Percentiles rank a stretch among this genome's conserved stretches.
Evolutionary conservation across 208 protist species (phyloP).

Genomic region (Trypanosomatidae sp.): DNA sequence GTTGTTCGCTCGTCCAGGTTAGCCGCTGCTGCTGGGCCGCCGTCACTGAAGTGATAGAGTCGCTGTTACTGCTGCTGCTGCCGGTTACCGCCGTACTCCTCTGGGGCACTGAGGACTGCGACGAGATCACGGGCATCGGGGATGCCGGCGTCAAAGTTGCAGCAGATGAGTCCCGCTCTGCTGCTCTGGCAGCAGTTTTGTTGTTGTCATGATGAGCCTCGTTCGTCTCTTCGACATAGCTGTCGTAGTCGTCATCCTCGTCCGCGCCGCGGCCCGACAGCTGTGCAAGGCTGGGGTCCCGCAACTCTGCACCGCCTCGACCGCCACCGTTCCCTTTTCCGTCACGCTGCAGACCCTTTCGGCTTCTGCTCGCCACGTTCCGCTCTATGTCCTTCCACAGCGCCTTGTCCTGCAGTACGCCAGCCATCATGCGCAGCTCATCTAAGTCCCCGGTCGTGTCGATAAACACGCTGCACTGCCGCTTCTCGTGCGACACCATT

Average conservation of each 20-base stretch:
- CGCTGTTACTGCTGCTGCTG: not conserved
- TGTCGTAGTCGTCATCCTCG: slow-evolving; percentile 8
- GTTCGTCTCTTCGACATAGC: not conserved
- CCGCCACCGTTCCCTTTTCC: not conserved
- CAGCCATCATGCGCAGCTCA: slow-evolving; percentile 67
- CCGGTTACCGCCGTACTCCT: not conserved
- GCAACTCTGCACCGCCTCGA: not conserved
- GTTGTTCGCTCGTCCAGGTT: slow-evolving; percentile 52
- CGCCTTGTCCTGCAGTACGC: slow-evolving; percentile 45
- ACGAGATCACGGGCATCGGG: not conserved
- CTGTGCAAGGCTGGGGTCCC: slow-evolving; percentile 11
- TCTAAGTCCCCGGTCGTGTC: slow-evolving; percentile 60
- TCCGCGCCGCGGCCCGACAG: slow-evolving; percentile 4
- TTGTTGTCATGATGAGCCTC: not conserved
- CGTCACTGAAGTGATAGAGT: not conserved
- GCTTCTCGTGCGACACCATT: slow-evolving; percentile 51
- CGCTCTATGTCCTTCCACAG: slow-evolving; percentile 63
- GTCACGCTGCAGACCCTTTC: slow-evolving; percentile 3
- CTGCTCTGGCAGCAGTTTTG: not conserved
- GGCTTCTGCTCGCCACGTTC: slow-evolving; percentile 47
- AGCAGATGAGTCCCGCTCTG: not conserved
- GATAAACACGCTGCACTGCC: slow-evolving; percentile 69
- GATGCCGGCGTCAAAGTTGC: not conserved
- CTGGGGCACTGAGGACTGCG: slow-evolving; percentile 1
- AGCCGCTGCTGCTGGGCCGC: not conserved